Base-by-base conservation (phyloP, 805 yeast genomes). In the Ogataea ganodermae region DNA sequence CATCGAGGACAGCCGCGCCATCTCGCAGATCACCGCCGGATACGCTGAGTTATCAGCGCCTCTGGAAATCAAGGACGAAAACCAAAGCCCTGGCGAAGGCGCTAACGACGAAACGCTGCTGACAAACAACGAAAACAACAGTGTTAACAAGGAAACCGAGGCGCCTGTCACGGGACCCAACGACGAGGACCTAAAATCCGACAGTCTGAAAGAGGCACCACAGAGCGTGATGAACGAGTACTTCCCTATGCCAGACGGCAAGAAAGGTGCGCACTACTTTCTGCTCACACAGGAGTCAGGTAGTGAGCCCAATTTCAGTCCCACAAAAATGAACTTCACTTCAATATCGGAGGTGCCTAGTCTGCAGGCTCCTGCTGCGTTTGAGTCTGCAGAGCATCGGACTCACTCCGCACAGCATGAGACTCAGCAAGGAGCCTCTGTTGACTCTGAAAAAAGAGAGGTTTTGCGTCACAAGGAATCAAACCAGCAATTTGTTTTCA, bases 331-430 rank as follows among this genome's bases (percentile, higher is more conserved):
- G 28, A 44, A 27, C 30, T 37, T 46, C 31, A 37, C 35, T 20
- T 38, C 51, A 4, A 16, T 44, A n/a, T 36, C 51, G 6, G 46
- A 46, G n/a, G 46, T 42, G 28, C 48, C 53, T 4, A 49, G 51
- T 30, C 17, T 49, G 23, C 31, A 28, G 22, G 37, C 37, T 12
- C 51, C 38, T 23, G n/a, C n/a, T n/a, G 42, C 23, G 5, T 42
- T 28, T 27, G 35, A 32, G 24, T 12, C 24, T 28, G 46, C 42
- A 14, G 46, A 35, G 13, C 33, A 20, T 9, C 9, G 13, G 6
- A 16, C 18, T n/a, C 6, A 8, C n/a, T n/a, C 36, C 3, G 18
- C 36, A 18, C 6, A 3, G 5, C 36, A 6, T 7, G 36, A 16
- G 3, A 16, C 12, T 12, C 14, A n/a, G 3, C 22, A 12, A 17